These are phyloP conservation scores for Diplosphaera chodatii DNA, from an alignment of 139 green algal species.

Conservation along the genomic window DNA sequence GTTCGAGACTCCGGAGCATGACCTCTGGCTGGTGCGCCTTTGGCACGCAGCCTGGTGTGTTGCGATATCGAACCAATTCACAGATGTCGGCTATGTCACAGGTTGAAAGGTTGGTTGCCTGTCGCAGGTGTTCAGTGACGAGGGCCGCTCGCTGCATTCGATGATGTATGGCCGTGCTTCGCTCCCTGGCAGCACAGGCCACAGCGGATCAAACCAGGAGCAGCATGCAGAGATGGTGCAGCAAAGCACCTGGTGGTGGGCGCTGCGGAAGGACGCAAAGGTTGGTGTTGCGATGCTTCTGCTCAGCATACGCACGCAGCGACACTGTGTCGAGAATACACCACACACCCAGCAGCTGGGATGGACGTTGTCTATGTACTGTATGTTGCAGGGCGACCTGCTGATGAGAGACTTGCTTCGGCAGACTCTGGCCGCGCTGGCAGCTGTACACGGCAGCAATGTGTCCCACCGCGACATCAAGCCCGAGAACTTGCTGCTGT, in stretches of 20 bases:
- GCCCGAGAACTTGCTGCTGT: constrained; percentile 65
- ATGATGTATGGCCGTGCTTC: constrained; percentile 53
- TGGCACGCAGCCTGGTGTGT: too few species aligned
- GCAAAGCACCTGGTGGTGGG: constrained; percentile 50
- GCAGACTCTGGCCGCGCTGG: constrained; percentile 49
- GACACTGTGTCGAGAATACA: too few species aligned
- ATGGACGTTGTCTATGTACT: too few species aligned
- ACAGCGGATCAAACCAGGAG: neutral
- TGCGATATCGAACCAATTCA: too few species aligned
- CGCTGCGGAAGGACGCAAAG: constrained; percentile 10
- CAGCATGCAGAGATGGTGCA: constrained; percentile 33
- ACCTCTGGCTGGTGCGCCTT: constrained; percentile 59
- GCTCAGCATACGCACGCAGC: too few species aligned
- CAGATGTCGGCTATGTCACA: too few species aligned
- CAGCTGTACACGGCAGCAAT: constrained; percentile 44
- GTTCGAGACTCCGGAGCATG: constrained; percentile 24
- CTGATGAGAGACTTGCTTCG: constrained; percentile 37
- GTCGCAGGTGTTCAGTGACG: constrained; percentile 48
- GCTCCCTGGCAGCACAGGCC: neutral
- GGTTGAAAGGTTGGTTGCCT: neutral
- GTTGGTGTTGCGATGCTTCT: too few species aligned
- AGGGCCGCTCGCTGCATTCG: constrained; percentile 59
- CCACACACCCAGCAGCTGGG: too few species aligned
- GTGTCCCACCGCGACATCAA: constrained; percentile 71
- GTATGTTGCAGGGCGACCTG: constrained; percentile 7